phyloP scores from a whole-genome alignment of 2,329 filamentous ascomycete species.

The Eurotiales sp. region DNA sequence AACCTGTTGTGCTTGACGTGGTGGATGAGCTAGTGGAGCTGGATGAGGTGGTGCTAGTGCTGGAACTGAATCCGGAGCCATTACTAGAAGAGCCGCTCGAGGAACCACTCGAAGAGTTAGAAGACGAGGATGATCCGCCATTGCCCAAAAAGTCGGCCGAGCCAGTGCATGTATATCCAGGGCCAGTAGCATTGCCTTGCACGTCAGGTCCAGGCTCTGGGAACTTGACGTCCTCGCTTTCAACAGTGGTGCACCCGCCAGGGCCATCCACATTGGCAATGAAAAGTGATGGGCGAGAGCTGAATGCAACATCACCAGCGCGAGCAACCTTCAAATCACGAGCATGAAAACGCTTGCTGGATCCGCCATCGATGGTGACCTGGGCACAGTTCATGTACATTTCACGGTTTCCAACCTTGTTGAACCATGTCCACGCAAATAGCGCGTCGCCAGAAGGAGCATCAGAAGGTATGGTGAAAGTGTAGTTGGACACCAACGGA shows the following conservation, averaged over 20 bases:
- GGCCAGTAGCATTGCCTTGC: conserved; percentile 29
- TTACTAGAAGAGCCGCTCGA: conserved; percentile 4
- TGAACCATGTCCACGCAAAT: conserved; percentile 76
- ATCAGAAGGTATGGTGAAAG: conserved; percentile 64
- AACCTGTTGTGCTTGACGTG: conserved; percentile 15
- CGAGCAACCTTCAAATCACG: conserved; percentile 14
- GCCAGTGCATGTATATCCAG: conserved; percentile 32
- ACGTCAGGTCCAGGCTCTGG: conserved; percentile 62
- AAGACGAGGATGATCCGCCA: conserved; percentile 12
- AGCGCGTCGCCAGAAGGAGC: conserved; percentile 60
- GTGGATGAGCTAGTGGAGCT: conserved; percentile 12
- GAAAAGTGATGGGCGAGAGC: conserved; percentile 63
- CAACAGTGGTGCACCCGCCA: conserved; percentile 54
- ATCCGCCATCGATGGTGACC: conserved; percentile 53
- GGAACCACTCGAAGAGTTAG: too few species aligned
- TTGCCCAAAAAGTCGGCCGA: conserved; percentile 29
- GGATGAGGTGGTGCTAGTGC: too few species aligned
- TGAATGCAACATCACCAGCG: conserved; percentile 42
- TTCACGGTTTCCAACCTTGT: conserved; percentile 71
- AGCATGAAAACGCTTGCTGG: conserved; percentile 16
- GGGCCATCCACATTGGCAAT: conserved; percentile 61
- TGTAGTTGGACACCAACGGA: conserved; percentile 51
- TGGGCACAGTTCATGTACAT: conserved; percentile 85
- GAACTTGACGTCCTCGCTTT: conserved; percentile 59
- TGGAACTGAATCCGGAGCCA: too few species aligned